These are phyloP conservation scores for Xylariaceae sp. DNA, from an alignment of 2,329 filamentous ascomycete species.

Conservation along the genomic window DNA sequence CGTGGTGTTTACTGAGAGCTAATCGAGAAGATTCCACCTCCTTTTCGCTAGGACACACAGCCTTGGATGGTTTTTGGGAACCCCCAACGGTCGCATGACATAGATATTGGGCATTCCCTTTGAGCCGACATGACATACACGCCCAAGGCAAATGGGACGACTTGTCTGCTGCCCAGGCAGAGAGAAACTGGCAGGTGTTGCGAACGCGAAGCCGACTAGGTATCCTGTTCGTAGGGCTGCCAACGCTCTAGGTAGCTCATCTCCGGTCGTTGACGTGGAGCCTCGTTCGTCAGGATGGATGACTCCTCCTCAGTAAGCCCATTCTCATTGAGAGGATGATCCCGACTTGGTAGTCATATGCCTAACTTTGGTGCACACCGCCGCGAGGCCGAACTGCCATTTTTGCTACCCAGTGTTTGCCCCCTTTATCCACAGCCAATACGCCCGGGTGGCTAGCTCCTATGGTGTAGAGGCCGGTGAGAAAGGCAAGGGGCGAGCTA, in stretches of 20 bases:
- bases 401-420: neutral
- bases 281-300: neutral
- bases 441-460: slow-evolving; percentile 4
- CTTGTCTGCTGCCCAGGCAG: slow-evolving; percentile 8
- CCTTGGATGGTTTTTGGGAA: slow-evolving; percentile 8
- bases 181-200: slow-evolving; percentile 3
- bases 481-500: slow-evolving; percentile 8
- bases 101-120: slow-evolving; percentile 10
- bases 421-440: neutral
- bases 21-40: neutral
- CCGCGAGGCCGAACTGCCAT: neutral
- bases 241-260: slow-evolving; percentile 1
- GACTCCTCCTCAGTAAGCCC: neutral
- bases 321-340: neutral
- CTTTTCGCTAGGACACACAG: neutral
- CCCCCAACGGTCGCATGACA: neutral
- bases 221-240: slow-evolving; percentile 9
- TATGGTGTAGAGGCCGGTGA: slow-evolving; percentile 11
- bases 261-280: neutral
- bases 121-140: slow-evolving; percentile 9
- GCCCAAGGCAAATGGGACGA: slow-evolving; percentile 17
- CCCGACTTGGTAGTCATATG: neutral
- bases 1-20: neutral
- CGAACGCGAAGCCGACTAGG: slow-evolving; percentile 3
- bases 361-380: neutral